Base-by-base conservation (phyloP, 176 grass and related monocot species). In the Metroxylon sagu region DNA sequence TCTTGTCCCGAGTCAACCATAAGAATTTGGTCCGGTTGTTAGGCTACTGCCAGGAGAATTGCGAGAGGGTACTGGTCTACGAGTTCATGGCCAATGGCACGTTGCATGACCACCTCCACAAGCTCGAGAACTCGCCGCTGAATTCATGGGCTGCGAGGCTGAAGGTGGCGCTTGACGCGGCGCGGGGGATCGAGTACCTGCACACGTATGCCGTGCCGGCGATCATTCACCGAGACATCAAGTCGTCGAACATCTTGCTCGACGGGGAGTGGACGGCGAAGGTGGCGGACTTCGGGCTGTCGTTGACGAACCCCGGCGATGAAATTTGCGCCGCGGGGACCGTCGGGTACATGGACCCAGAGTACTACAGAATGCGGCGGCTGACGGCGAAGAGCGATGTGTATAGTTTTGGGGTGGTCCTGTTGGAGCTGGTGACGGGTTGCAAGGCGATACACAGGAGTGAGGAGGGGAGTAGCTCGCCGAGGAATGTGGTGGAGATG, bases 211-310 rank as follows among this genome's bases (percentile, higher is more conserved):
- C 93, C 31, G 93, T 98, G 59, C 93, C 93, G 31, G 50, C 74
- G 18, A 85, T 98, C 68, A 92, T 98, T 67, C 93, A 98, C 82
- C 81, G 93, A 17, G 88, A 98, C 82, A 71, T 98, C 12, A 98
- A 98, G 73, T 73, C 93, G 12, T 98, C 93, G 25, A 98, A 98
- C 69, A 98, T 98, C 65, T 68, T 98, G 18, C 84, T 98, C 26
- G 93, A 98, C 43, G 68, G 18, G 54, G 71, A 85, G 3, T 98
- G 93, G 93, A 98, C 76, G 16, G 93, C 93, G 3, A 98, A 98
- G 60, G 88, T 98, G 4, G 91, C 93, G 0, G 93, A 98, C 74
- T 98, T 98, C 51, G 93, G 93, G 7, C 80, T 92, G 14, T 98
- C 93, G 3, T 77, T 98, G 26, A 67, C 74, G 14, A 66, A 55